Evolutionary conservation across 176 grass and related monocot genomes (phyloP).

Genomic region (Zea mays): DNA sequence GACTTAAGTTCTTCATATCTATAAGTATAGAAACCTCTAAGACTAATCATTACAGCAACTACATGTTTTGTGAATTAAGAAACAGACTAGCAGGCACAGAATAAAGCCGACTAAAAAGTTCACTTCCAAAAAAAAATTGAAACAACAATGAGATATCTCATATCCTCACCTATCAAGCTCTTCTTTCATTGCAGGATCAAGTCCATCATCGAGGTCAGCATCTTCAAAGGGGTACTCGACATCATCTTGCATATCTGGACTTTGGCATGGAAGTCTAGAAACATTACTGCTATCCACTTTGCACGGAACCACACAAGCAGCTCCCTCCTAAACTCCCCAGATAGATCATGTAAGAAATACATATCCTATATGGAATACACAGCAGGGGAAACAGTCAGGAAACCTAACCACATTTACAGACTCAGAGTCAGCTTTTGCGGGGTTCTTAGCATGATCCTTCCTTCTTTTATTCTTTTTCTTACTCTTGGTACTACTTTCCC

Average conservation of each 20-base stretch:
- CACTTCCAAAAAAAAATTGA: not conserved
- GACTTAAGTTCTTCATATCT: not conserved
- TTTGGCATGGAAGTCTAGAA: constrained; percentile 60
- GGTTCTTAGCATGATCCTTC: constrained; percentile 72
- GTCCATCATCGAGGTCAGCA: constrained; percentile 87
- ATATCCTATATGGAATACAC: constrained; percentile 17
- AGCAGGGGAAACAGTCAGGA: not conserved
- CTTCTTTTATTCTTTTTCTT: constrained; percentile 95
- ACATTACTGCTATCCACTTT: constrained; percentile 50
- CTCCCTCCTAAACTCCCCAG: constrained; percentile 52
- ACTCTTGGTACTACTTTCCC: constrained; percentile 67
- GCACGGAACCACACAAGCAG: constrained; percentile 30
- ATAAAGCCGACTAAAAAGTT: not conserved
- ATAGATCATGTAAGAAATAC: constrained; percentile 36
- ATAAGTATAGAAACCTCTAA: not conserved
- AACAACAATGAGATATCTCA: not conserved
- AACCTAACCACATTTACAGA: constrained; percentile 59
- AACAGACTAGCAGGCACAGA: constrained; percentile 8
- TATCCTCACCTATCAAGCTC: constrained; percentile 88
- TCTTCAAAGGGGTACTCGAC: constrained; percentile 84
- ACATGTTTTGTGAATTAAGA: not conserved
- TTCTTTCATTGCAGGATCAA: constrained; percentile 99
- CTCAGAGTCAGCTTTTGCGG: constrained; percentile 48
- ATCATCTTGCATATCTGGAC: constrained; percentile 59
- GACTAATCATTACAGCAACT: not conserved